These are phyloP conservation scores for Toxicodendron radicans DNA, from an alignment of 345 rosid species.

Conservation along the genomic window DNA sequence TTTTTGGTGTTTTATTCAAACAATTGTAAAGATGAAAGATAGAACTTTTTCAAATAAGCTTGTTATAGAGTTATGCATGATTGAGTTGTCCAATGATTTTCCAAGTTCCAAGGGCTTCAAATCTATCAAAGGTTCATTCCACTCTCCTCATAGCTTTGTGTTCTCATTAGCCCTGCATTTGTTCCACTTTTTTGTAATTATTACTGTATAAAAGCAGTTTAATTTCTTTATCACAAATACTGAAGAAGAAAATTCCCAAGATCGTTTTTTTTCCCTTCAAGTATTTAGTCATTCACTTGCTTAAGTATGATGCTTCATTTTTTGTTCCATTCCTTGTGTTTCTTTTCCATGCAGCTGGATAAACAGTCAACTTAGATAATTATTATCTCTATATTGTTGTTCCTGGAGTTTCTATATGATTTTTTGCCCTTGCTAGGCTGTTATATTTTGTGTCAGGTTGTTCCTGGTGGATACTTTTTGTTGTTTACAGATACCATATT, in stretches of 20 bases:
- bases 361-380: no score
- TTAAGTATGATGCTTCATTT: background rate
- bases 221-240: background rate
- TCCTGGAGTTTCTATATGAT: background rate
- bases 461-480: background rate
- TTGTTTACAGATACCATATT: background rate
- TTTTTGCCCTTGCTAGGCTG: background rate
- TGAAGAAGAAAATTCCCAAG: background rate
- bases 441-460: background rate
- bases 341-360: no score
- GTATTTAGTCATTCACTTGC: conserved; percentile 1
- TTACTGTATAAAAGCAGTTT: background rate
- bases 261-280: background rate
- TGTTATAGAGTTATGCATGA: background rate
- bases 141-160: background rate
- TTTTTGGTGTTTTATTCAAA: background rate
- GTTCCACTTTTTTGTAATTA: background rate
- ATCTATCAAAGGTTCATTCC: background rate
- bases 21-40: background rate
- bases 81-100: background rate
- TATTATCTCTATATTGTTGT: no score
- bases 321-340: background rate
- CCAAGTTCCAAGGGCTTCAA: background rate
- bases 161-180: background rate
- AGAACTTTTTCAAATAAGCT: background rate